A percentile compares a stretch with the other conserved stretches of the same genome.
Evolutionary conservation across 441 rosid genomes (phyloP).

Genomic region (Gossypium aridum): DNA sequence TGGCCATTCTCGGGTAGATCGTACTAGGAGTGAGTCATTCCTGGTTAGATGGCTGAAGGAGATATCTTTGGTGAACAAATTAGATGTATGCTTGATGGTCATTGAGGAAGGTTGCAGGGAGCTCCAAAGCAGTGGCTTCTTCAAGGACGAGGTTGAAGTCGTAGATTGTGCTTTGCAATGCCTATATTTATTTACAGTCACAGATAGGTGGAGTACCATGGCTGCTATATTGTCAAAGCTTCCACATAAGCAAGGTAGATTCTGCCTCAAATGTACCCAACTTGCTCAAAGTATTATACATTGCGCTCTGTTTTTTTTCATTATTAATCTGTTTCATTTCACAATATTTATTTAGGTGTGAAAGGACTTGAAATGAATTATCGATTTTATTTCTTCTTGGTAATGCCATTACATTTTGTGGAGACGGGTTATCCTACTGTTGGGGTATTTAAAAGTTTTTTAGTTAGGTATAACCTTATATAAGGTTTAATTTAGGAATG

Average conservation of each 20-base stretch:
- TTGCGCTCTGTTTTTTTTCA: conserved; percentile 2
- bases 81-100: conserved; percentile 72
- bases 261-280: conserved; percentile 2
- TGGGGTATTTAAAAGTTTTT: not conserved
- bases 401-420: not conserved
- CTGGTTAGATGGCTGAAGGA: conserved; percentile 90
- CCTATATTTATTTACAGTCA: conserved; percentile 60
- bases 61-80: conserved; percentile 55
- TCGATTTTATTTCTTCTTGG: conserved; percentile 2
- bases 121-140: conserved; percentile 40
- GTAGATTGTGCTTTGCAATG: conserved; percentile 82
- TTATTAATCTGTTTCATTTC: not conserved
- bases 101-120: conserved; percentile 83
- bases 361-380: not conserved
- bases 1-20: conserved; percentile 22
- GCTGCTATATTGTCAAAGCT: conserved; percentile 77
- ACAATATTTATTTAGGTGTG: not conserved
- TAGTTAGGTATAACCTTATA: not conserved
- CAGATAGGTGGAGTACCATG: conserved; percentile 83
- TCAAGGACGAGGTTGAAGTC: conserved; percentile 69
- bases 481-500: not conserved
- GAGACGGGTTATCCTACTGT: not conserved
- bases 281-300: not conserved
- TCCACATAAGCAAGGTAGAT: conserved; percentile 66
- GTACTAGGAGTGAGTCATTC: conserved; percentile 47